Evolutionary conservation across 2,329 filamentous ascomycete genomes (phyloP).

Genomic region (Cordyceps cicadae): DNA sequence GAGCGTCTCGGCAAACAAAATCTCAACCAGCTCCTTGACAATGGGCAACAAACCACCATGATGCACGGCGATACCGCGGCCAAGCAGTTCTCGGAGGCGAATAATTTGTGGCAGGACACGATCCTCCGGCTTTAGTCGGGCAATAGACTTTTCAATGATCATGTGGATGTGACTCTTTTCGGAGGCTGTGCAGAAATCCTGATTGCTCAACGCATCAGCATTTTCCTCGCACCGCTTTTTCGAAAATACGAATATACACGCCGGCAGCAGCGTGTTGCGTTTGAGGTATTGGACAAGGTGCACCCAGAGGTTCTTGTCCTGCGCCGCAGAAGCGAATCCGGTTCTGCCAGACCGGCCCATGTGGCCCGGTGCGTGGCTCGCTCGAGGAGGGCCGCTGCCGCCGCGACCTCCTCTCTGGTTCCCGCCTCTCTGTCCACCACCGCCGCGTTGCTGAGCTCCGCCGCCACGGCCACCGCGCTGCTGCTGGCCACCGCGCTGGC

Average conservation of each 20-base stretch:
- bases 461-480: constrained; percentile 35
- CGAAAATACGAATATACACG: constrained; percentile 97
- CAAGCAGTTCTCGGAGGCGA: constrained; percentile 73
- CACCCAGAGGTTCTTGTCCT: constrained; percentile 96
- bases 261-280: constrained; percentile 79
- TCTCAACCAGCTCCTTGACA: constrained; percentile 95
- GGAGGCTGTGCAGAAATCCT: constrained; percentile 85
- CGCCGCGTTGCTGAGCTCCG: constrained; percentile 42
- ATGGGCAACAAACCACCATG: constrained; percentile 92
- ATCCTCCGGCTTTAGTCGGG: constrained; percentile 84
- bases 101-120: constrained; percentile 85
- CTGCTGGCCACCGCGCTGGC: constrained; percentile 26
- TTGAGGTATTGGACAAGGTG: constrained; percentile 86
- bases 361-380: constrained; percentile 63
- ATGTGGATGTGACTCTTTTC: constrained; percentile 98
- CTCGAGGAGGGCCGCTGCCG: constrained; percentile 40
- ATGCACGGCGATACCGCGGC: constrained; percentile 88
- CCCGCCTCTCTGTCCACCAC: constrained; percentile 45
- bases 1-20: constrained; percentile 86
- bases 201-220: constrained; percentile 86
- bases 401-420: constrained; percentile 46
- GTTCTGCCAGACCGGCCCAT: constrained; percentile 83
- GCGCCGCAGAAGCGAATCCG: constrained; percentile 78
- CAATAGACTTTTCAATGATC: constrained; percentile 92
- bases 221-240: constrained; percentile 98